Evolutionary conservation across 352 stramenopile genomes (phyloP).

Genomic region (Globisporangium solare): DNA sequence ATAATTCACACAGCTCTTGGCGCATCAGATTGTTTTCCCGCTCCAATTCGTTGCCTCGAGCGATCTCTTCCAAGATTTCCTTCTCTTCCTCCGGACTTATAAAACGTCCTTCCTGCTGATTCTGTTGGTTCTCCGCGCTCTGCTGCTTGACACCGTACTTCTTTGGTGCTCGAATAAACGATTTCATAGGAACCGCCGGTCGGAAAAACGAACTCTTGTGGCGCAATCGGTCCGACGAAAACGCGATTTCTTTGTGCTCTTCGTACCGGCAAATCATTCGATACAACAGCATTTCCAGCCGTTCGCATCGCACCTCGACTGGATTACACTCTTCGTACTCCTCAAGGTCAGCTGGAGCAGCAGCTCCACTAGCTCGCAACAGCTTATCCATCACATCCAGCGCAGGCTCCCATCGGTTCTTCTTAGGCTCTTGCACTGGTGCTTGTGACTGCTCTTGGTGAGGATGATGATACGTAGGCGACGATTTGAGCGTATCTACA

Average conservation of each 20-base stretch:
- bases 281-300: constrained; percentile 80
- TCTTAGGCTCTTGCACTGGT: constrained; percentile 28
- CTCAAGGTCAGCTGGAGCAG: constrained; percentile 30
- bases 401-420: constrained; percentile 74
- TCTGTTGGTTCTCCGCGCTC: constrained; percentile 29
- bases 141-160: constrained; percentile 30
- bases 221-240: constrained; percentile 34
- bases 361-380: constrained; percentile 50
- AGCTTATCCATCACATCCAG: constrained; percentile 80
- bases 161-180: constrained; percentile 44
- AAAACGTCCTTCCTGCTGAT: constrained; percentile 20
- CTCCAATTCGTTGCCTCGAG: constrained; percentile 43
- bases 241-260: constrained; percentile 73
- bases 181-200: constrained; percentile 19
- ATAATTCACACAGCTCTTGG: constrained; percentile 56
- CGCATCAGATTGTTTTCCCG: constrained; percentile 67
- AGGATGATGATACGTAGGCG: constrained; percentile 5
- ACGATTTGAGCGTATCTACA: constrained; percentile 9
- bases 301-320: constrained; percentile 53
- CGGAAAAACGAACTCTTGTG: constrained; percentile 11
- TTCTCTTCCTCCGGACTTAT: constrained; percentile 25
- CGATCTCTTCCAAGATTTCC: constrained; percentile 36
- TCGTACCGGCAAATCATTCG: constrained; percentile 84
- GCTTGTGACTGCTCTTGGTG: constrained; percentile 12
- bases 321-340: constrained; percentile 32